phyloP scores from a whole-genome alignment of 2,329 filamentous ascomycete genomes.

The Aspergillus transmontanensis region DNA sequence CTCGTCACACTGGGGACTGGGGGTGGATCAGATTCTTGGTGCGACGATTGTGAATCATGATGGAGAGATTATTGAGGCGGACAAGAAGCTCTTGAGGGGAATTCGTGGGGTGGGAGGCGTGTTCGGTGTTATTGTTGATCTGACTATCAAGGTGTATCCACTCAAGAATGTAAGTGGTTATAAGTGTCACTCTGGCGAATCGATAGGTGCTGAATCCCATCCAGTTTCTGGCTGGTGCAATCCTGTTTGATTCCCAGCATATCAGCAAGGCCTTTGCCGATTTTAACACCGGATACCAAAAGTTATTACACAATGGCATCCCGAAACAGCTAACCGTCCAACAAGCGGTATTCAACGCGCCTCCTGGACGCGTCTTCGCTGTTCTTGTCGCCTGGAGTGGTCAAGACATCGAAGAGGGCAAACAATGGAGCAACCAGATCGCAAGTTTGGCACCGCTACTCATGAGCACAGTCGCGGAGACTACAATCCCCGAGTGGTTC shows the following conservation, averaged over 20 bases:
- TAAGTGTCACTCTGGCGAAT: background rate
- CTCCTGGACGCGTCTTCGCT: conserved; percentile 14
- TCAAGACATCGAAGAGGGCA: conserved; percentile 14
- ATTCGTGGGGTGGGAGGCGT: background rate
- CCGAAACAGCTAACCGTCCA: conserved; percentile 18
- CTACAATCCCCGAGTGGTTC: conserved; percentile 16
- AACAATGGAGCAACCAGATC: conserved; percentile 19
- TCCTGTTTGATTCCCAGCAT: conserved; percentile 21
- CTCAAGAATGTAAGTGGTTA: background rate
- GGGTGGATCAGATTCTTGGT: background rate
- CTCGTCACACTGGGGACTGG: background rate
- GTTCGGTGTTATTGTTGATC: background rate
- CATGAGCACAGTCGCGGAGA: conserved; percentile 18
- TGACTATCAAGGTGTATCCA: background rate
- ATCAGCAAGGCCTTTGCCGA: conserved; percentile 8
- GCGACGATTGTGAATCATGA: background rate
- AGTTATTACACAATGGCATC: conserved; percentile 7
- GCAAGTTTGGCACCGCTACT: conserved; percentile 13
- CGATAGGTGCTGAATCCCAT: background rate
- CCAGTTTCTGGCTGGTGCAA: conserved; percentile 21
- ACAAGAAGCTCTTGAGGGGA: background rate
- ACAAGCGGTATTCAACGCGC: conserved; percentile 16
- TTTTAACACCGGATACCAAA: conserved; percentile 17
- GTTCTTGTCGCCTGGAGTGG: conserved; percentile 18
- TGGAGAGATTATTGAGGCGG: background rate